Percentiles rank a stretch among this genome's conserved stretches.
phyloP scores from a whole-genome alignment of 306 rosid genomes.

The Cicer cuneatum region DNA sequence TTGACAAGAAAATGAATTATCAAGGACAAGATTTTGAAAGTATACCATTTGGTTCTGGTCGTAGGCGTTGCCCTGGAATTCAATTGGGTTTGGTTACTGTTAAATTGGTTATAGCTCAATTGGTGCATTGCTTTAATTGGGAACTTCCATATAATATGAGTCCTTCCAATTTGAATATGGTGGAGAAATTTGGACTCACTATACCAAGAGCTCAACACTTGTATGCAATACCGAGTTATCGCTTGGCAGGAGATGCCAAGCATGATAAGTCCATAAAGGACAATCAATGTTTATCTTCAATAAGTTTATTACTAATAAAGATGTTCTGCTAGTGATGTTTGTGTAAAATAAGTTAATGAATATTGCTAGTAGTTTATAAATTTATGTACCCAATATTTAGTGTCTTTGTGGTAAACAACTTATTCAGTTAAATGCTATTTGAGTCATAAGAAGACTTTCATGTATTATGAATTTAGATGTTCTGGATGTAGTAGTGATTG shows the following conservation, averaged over 20 bases:
- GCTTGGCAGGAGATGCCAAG: not conserved
- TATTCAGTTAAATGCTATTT: too few relatives aligned
- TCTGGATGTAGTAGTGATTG: too few relatives aligned
- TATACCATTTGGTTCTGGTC: not conserved
- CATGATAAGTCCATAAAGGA: too few relatives aligned
- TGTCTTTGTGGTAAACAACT: too few relatives aligned
- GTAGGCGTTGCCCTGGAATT: not conserved
- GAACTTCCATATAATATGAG: not conserved
- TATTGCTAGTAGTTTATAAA: too few relatives aligned
- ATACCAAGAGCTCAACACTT: not conserved
- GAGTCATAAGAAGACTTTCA: too few relatives aligned
- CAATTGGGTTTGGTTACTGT: not conserved
- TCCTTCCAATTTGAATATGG: not conserved
- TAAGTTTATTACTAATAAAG: too few relatives aligned
- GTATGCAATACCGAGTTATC: not conserved
- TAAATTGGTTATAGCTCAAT: not conserved
- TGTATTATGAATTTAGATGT: too few relatives aligned
- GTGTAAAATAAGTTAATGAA: too few relatives aligned
- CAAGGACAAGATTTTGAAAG: not conserved
- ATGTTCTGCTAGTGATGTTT: too few relatives aligned
- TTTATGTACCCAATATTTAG: too few relatives aligned
- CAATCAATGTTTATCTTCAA: too few relatives aligned
- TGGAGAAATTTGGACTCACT: not conserved
- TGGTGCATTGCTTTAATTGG: conserved; percentile 2
- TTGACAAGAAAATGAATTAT: not conserved